Base-by-base conservation (phyloP, 2,329 filamentous ascomycete species). In the Chaetomium sp. region DNA sequence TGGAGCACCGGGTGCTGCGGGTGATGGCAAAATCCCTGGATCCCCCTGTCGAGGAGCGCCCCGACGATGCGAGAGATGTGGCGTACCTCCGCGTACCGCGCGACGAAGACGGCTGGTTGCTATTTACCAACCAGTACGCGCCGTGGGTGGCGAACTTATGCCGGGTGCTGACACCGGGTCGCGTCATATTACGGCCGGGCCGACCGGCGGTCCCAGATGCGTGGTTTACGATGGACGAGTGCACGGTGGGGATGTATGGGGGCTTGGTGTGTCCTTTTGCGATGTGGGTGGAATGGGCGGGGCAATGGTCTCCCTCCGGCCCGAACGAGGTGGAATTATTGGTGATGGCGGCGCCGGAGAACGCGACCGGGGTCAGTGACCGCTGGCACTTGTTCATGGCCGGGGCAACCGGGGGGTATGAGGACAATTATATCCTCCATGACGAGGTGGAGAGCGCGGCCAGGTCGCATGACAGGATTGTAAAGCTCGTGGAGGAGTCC, bases 41-140 rank as follows among this genome's bases (percentile, higher is more conserved):
- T 65, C 9, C 37, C 54, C n/a, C 63, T 58, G 62, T n/a, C 47
- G 10, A 14, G 57, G 3, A 43, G 9, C 32, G 14, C 32, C 5
- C 14, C 33, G 27, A 44, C 61, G 54, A 38, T 57, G 36, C 62
- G 64, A 61, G 55, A 4, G 64, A 65, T 34, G 49, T 64, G 34
- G 64, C 64, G 14, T 65, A 64, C 43, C 40, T 65, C 6, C 60
- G 64, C 10, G 53, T 65, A 38, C 62, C 64, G 8, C 50, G 59
- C 10, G 36, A 42, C 35, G 46, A 11, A 10, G 50, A 45, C 11
- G 12, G 19, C 19, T 27, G 19, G 19, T 3, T 37, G 8, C 11
- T 36, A 5, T 59, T 53, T 49, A 49, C 47, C 9, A 65, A 64
- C 54, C 35, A 54, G 10, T 60, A 53, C 14, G 54, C 37, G 5